A percentile compares a stretch with the other conserved stretches of the same genome.
Evolutionary conservation across 2,329 filamentous ascomycete species (phyloP).

Genomic region (Metarhizium rileyi): DNA sequence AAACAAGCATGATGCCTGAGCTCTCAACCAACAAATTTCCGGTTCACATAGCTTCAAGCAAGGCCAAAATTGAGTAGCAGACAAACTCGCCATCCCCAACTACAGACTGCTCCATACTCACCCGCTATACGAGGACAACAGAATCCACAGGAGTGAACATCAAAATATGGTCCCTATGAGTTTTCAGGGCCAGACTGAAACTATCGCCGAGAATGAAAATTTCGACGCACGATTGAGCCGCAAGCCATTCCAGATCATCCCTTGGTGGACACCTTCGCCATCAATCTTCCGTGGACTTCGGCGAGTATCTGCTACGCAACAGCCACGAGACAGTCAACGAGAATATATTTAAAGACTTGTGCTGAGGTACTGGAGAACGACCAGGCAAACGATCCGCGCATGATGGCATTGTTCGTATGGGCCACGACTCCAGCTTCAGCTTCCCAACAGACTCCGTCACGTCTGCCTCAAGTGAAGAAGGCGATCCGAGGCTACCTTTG

Average conservation of each 20-base stretch:
- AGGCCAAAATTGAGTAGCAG: no score
- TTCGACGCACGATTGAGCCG: background rate
- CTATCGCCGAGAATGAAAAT: no score
- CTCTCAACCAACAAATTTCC: no score
- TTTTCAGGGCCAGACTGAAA: background rate
- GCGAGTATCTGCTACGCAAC: conserved; percentile 1
- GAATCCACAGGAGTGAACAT: no score
- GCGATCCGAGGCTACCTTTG: background rate
- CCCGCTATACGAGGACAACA: no score
- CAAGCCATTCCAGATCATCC: background rate
- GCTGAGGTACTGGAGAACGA: background rate
- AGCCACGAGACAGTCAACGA: conserved; percentile 1
- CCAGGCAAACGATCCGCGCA: background rate
- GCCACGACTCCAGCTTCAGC: background rate
- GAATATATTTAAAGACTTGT: conserved; percentile 3
- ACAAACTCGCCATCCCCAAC: no score
- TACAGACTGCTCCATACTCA: no score
- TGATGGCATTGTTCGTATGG: background rate
- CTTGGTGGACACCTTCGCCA: background rate
- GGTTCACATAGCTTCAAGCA: no score
- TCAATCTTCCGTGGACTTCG: conserved; percentile 3
- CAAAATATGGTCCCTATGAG: no score
- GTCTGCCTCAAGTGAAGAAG: background rate
- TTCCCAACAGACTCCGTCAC: background rate
- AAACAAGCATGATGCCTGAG: no score